phyloP scores from a whole-genome alignment of 768 basidiomycete genomes.

The Bullera alba region DNA sequence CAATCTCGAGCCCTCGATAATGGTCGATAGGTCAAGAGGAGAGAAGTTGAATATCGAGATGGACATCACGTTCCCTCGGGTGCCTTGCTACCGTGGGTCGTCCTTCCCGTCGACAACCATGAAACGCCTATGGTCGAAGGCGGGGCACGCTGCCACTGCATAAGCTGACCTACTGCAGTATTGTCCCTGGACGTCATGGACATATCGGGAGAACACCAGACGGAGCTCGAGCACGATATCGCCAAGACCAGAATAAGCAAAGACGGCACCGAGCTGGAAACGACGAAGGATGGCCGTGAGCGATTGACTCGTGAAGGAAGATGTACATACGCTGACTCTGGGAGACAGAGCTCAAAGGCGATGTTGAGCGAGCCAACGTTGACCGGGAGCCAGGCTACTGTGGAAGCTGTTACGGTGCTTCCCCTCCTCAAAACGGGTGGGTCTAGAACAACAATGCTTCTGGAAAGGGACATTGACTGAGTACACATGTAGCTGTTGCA shows the following conservation, averaged over 20 bases:
- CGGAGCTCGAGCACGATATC: slow-evolving; percentile 79
- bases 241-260: slow-evolving; percentile 69
- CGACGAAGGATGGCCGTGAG: slow-evolving; percentile 33
- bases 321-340: not conserved
- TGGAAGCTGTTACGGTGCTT: slow-evolving; percentile 92
- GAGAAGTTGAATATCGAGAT: slow-evolving; percentile 86
- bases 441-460: not conserved
- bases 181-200: slow-evolving; percentile 96
- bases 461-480: slow-evolving; percentile 50
- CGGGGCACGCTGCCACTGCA: no score
- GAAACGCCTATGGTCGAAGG: no score
- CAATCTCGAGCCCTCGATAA: slow-evolving; percentile 74
- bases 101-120: no score
- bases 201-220: slow-evolving; percentile 90
- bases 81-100: slow-evolving; percentile 95
- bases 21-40: slow-evolving; percentile 90
- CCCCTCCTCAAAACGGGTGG: slow-evolving; percentile 36
- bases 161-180: slow-evolving; percentile 53
- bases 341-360: slow-evolving; percentile 69
- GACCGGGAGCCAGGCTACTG: slow-evolving; percentile 57
- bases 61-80: slow-evolving; percentile 90
- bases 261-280: slow-evolving; percentile 54
- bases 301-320: not conserved
- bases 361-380: slow-evolving; percentile 56
- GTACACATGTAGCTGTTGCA: slow-evolving; percentile 72